Percentiles rank a stretch among this genome's conserved stretches.
Conservation (phyloP, 1,139 yeast genomes). For the Suhomyces chickasaworum region DNA sequence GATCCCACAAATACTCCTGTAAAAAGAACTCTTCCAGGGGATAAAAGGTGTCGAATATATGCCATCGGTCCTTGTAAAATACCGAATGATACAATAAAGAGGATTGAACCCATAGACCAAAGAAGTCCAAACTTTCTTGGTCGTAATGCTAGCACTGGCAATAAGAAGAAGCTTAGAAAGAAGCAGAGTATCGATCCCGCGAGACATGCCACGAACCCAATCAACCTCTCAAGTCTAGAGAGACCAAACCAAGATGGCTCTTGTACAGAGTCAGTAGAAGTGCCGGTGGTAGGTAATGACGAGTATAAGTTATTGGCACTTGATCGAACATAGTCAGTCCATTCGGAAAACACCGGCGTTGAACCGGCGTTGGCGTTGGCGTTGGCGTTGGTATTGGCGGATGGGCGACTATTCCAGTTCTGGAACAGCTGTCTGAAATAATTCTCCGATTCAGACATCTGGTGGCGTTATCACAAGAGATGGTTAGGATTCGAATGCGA, state of each 20-base stretch:
- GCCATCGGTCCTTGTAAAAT: slow-evolving; percentile 88
- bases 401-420: slow-evolving; percentile 39
- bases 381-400: slow-evolving; percentile 11
- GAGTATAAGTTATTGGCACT: slow-evolving; percentile 46
- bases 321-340: slow-evolving; percentile 48
- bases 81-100: slow-evolving; percentile 89
- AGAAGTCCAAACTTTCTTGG: slow-evolving; percentile 89
- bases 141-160: slow-evolving; percentile 86
- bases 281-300: slow-evolving; percentile 40
- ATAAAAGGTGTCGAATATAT: slow-evolving; percentile 71
- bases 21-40: slow-evolving; percentile 77
- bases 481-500: not conserved
- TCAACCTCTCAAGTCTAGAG: slow-evolving; percentile 75
- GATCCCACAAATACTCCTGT: slow-evolving; percentile 77
- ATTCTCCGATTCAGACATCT: slow-evolving; percentile 45
- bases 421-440: slow-evolving; percentile 46
- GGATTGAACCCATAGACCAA: slow-evolving; percentile 89
- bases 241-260: slow-evolving; percentile 61
- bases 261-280: slow-evolving; percentile 22
- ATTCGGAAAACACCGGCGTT: slow-evolving; percentile 41
- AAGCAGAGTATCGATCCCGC: slow-evolving; percentile 79
- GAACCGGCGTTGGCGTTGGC: slow-evolving; percentile 14
- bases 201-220: slow-evolving; percentile 77
- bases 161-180: slow-evolving; percentile 74
- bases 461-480: not conserved